Base-by-base conservation (phyloP, 805 yeast species). In the Yamadazyma kitorensis region DNA sequence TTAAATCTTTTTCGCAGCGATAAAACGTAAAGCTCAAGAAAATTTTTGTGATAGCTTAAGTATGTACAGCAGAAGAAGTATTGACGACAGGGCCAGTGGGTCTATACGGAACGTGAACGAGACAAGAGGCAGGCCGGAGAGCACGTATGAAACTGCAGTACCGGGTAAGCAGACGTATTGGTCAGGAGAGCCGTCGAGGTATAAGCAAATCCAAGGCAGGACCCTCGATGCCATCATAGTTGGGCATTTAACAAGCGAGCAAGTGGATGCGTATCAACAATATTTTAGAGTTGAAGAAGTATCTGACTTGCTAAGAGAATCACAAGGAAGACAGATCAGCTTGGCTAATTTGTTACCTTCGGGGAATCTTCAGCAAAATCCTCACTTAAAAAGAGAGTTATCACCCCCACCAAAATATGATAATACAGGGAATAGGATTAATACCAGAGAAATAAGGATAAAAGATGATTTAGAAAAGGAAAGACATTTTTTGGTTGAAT, bases 391-490 rank as follows among this genome's bases (percentile, higher is more conserved):
- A 32, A 46, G 77, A 40, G 86, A 94, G 2, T 87, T 89, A 0
- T 86, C 96, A 2, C 98, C 98, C 0, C 88, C 96, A 2, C 98
- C 98, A 1, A 76, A 75, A 37, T 93, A 93, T 58, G 98, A 93
- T 59, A 57, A 70, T 19, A 59, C 65, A 15, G 99, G 99, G 28
- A 81, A 78, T 53, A 79, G 98, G 51, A 78, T 77, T 7, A 93
- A 93, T 54, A 88, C 98, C 0, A 64, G 94, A 36, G 95, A 85
- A 33, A 72, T 64, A 28, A 64, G 95, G 33, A 76, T 77, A 40
- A 65, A 69, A 33, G 72, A 75, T 34, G 67, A 68, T 28, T 61
- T 83, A 27, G 95, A 87, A 48, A 77, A 78, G 36, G 98, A 93
- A 58, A 70, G 97, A 40, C 84, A 86, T 53, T 65, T 67, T 27